Evolutionary conservation across 257 asterid species (phyloP).

Genomic region (Scutellaria minor): DNA sequence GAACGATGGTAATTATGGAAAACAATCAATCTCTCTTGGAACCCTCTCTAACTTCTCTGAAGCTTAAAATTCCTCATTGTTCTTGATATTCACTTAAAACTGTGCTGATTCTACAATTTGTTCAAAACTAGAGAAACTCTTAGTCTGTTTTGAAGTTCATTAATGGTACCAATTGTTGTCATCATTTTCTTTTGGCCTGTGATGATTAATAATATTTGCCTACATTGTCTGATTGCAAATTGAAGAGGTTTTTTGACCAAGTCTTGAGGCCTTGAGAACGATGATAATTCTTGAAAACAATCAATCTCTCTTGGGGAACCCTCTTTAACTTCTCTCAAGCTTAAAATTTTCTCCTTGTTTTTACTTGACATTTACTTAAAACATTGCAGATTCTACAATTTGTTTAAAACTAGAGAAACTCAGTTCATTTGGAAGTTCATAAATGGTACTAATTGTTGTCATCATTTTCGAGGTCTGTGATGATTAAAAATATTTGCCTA

Average conservation of each 20-base stretch:
- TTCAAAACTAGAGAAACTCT: neutral
- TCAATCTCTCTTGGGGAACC: neutral
- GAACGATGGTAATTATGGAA: neutral
- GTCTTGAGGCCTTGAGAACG: conserved; percentile 41
- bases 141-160: neutral
- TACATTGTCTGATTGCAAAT: conserved; percentile 52
- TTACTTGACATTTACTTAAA: too few species aligned
- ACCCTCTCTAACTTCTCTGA: neutral
- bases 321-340: neutral
- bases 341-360: neutral
- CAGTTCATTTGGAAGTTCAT: neutral
- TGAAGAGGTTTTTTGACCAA: conserved; percentile 18
- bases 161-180: neutral
- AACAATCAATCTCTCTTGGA: neutral
- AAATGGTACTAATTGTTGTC: neutral
- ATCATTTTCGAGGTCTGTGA: conserved; percentile 42
- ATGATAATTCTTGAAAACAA: neutral
- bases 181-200: conserved; percentile 34
- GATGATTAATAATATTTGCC: conserved; percentile 50
- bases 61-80: neutral
- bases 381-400: too few species aligned
- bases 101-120: too few species aligned
- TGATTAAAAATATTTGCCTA: conserved; percentile 49
- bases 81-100: neutral
- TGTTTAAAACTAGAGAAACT: neutral